Evolutionary conservation across 2,329 filamentous ascomycete genomes (phyloP).

Genomic region (Coniochaeta ligniaria): DNA sequence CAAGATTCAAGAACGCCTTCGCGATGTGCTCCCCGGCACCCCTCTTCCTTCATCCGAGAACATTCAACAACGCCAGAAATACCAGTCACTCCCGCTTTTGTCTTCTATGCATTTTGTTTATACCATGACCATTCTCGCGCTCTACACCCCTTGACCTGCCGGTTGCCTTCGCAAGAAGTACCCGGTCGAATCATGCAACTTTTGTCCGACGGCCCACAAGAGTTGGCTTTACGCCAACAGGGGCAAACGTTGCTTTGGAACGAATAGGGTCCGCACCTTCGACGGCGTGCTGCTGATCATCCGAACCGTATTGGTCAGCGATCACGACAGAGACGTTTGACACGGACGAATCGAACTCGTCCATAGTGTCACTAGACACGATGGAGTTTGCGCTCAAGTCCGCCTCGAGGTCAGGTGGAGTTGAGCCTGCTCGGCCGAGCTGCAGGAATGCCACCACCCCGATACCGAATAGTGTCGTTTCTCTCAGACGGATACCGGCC

Average conservation of each 20-base stretch:
- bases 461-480: neutral
- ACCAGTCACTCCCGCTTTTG: too few relatives aligned
- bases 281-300: neutral
- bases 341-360: neutral
- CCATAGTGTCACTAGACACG: neutral
- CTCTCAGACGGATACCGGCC: neutral
- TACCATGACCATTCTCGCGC: too few relatives aligned
- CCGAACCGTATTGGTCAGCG: neutral
- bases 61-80: too few relatives aligned
- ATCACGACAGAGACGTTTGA: slow-evolving; percentile 1
- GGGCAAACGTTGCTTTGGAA: slow-evolving; percentile 3
- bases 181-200: too few relatives aligned
- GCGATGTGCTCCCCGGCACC: too few relatives aligned
- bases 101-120: too few relatives aligned
- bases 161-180: too few relatives aligned
- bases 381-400: neutral
- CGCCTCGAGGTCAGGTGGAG: neutral
- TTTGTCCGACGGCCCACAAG: too few relatives aligned
- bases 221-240: too few relatives aligned
- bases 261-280: slow-evolving; percentile 6
- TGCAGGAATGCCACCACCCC: neutral
- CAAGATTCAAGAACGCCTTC: too few relatives aligned
- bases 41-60: too few relatives aligned
- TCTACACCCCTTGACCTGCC: too few relatives aligned
- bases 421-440: neutral